These are phyloP conservation scores for Erodium maritimum DNA, from an alignment of 345 rosid species.

Conservation along the genomic window DNA sequence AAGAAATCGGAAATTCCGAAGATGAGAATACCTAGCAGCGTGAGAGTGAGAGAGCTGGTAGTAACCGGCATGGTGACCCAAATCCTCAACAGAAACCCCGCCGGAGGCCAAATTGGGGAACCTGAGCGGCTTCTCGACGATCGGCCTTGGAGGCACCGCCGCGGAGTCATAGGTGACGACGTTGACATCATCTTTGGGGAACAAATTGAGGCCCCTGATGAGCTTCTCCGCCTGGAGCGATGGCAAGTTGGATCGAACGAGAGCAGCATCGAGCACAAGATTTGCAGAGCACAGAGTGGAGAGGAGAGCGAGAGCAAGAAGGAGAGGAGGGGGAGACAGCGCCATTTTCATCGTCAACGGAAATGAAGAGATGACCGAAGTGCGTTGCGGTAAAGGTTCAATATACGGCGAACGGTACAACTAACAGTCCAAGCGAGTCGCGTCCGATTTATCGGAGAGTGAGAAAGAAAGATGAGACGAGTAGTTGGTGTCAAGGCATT, in stretches of 20 bases:
- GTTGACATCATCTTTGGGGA: constrained; percentile 63
- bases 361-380: not conserved
- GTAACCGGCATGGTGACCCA: constrained; percentile 96
- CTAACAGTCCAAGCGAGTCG: not conserved
- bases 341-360: constrained; percentile 23
- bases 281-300: constrained; percentile 18
- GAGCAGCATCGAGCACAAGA: constrained; percentile 17
- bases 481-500: not conserved
- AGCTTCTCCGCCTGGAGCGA: constrained; percentile 60
- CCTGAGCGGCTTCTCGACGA: constrained; percentile 56
- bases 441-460: not conserved
- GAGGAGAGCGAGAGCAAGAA: constrained; percentile 12
- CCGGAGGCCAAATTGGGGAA: constrained; percentile 42
- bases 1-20: no score
- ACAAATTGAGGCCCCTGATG: constrained; percentile 75
- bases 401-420: not conserved
- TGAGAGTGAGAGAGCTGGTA: constrained; percentile 64
- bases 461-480: not conserved
- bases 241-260: constrained; percentile 44
- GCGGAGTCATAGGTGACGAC: constrained; percentile 22
- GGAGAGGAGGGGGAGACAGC: constrained; percentile 12
- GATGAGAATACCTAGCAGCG: constrained; percentile 52
- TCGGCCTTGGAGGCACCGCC: constrained; percentile 12
- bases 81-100: constrained; percentile 43
- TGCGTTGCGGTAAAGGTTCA: not conserved